Conservation (phyloP, 257 asterid genomes). For the Coffea eugenioides region DNA sequence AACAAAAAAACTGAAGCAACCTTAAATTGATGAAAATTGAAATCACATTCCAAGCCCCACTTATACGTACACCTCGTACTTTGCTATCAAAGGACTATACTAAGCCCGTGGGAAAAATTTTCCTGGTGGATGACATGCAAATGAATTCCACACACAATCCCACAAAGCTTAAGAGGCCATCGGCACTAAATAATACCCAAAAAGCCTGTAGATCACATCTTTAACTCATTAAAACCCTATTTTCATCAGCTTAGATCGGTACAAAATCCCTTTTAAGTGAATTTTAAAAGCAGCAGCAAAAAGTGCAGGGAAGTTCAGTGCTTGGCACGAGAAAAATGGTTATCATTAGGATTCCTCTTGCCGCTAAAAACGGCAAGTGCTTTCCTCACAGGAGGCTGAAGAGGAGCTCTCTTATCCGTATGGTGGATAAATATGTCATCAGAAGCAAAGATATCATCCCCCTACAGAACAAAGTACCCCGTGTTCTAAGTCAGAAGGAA, state of each 20-base stretch:
- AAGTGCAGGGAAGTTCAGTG: conserved; percentile 26
- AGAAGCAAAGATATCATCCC: conserved; percentile 50
- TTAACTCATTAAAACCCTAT: not conserved
- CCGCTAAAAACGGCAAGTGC: conserved; percentile 87
- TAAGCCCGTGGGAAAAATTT: too few species aligned
- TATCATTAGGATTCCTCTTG: conserved; percentile 91
- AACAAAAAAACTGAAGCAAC: not conserved
- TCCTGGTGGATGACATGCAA: not conserved
- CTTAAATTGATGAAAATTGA: not conserved
- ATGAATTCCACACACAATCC: not conserved
- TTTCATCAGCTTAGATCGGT: not conserved
- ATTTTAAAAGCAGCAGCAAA: not conserved
- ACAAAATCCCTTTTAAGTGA: not conserved
- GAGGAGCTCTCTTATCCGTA: conserved; percentile 67
- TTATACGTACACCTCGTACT: not conserved
- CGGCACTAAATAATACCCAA: too few species aligned
- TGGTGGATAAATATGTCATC: conserved; percentile 69
- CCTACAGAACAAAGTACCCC: conserved; percentile 35
- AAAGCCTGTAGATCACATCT: not conserved
- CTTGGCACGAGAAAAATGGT: conserved; percentile 70
- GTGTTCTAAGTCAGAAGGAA: not conserved
- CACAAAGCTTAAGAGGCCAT: not conserved
- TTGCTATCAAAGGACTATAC: not conserved
- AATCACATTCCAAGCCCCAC: not conserved
- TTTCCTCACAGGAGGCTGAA: conserved; percentile 89